Evolutionary conservation across 805 yeast genomes (phyloP).

Genomic region (Candida endomychidarum): DNA sequence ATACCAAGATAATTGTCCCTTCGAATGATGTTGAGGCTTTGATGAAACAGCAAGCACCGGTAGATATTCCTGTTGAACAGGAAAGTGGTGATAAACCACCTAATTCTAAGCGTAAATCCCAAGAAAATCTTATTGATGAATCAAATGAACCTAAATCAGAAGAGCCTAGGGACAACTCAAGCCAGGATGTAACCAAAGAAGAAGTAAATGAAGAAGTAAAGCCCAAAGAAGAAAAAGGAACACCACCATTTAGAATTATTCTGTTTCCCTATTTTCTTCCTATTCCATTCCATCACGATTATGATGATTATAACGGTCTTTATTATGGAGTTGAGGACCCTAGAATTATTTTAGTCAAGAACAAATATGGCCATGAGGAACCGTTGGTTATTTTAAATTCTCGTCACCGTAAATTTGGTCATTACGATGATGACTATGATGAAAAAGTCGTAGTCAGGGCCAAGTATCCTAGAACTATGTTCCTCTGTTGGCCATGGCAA

Average conservation of each 20-base stretch:
- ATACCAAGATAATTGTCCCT: constrained; percentile 25
- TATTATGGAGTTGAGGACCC: constrained; percentile 54
- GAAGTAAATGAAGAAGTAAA: not conserved
- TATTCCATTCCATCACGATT: constrained; percentile 33
- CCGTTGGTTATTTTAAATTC: constrained; percentile 48
- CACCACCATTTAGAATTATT: constrained; percentile 11
- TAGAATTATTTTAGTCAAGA: constrained; percentile 37
- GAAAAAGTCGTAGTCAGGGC: constrained; percentile 13
- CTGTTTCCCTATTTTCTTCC: constrained; percentile 31
- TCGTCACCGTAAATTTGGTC: constrained; percentile 18
- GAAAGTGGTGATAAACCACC: too few relatives aligned
- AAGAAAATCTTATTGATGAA: too few relatives aligned
- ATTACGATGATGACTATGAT: constrained; percentile 18
- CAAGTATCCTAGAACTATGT: constrained; percentile 27
- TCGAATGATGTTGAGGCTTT: constrained; percentile 7
- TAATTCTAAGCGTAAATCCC: too few relatives aligned
- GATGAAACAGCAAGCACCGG: not conserved
- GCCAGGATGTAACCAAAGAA: not conserved
- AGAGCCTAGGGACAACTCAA: too few relatives aligned
- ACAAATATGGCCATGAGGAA: constrained; percentile 39
- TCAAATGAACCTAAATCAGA: too few relatives aligned
- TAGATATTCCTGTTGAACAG: too few relatives aligned
- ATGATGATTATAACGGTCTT: constrained; percentile 21
- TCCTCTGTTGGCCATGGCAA: constrained; percentile 36
- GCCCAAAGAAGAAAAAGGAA: constrained; percentile 7